phyloP scores from a whole-genome alignment of 177 flowering plant genomes.

The Vitis hybrid region DNA sequence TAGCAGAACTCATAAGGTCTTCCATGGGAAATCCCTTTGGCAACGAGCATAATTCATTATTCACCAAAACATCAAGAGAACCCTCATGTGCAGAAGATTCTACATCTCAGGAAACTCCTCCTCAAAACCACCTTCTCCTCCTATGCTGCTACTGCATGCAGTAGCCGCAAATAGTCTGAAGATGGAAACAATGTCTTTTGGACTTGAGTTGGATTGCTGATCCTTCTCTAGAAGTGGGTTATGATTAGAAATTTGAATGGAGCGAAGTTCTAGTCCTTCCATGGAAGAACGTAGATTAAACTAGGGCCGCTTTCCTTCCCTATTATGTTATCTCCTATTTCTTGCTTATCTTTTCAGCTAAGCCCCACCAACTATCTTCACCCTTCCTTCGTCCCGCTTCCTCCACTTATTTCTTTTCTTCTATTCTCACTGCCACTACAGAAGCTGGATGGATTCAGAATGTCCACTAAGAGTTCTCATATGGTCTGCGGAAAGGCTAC shows the following conservation, averaged over 20 bases:
- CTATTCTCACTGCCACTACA: too few relatives aligned
- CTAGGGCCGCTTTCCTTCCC: background rate
- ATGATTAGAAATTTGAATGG: background rate
- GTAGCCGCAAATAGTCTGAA: conserved; percentile 49
- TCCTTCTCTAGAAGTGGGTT: conserved; percentile 14
- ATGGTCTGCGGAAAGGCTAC: too few relatives aligned
- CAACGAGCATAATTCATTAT: conserved; percentile 9
- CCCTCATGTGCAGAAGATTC: conserved; percentile 9
- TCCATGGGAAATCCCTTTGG: conserved; percentile 9
- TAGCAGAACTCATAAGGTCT: conserved; percentile 11
- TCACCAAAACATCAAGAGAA: conserved; percentile 7
- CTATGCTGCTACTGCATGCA: conserved; percentile 36
- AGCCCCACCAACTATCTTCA: too few relatives aligned
- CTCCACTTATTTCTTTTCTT: too few relatives aligned
- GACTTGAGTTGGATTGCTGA: conserved; percentile 5
- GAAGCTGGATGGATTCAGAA: too few relatives aligned
- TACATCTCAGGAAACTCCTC: conserved; percentile 9
- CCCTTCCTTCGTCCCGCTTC: too few relatives aligned
- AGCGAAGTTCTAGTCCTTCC: conserved; percentile 31
- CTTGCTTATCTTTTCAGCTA: too few relatives aligned
- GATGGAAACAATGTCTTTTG: conserved; percentile 28
- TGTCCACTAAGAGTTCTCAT: too few relatives aligned
- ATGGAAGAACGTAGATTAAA: background rate
- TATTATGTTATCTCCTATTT: too few relatives aligned
- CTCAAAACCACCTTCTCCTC: conserved; percentile 5